These are phyloP conservation scores for Tylopilus plumbeoviolaceoides DNA, from an alignment of 768 basidiomycete genomes.

Conservation along the genomic window DNA sequence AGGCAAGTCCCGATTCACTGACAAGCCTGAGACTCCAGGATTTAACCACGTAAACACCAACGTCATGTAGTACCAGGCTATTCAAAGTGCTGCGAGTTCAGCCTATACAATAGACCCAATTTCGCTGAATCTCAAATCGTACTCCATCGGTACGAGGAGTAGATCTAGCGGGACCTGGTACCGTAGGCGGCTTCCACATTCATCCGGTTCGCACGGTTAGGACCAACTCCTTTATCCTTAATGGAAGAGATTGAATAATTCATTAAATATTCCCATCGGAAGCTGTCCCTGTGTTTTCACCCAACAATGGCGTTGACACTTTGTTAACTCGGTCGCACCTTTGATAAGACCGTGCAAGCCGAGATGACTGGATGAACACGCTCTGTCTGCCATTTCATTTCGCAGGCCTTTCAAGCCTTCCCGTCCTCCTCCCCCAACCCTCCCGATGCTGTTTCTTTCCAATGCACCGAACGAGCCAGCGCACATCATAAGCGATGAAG, in stretches of 20 bases:
- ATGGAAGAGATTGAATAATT: neutral
- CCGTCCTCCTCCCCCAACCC: neutral
- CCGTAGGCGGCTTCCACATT: neutral
- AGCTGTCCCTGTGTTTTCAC: slow-evolving; percentile 1
- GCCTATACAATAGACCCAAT: too few relatives aligned
- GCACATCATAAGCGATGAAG: slow-evolving; percentile 1
- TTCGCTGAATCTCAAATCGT: too few relatives aligned
- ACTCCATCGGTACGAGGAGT: too few relatives aligned
- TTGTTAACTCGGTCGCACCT: neutral
- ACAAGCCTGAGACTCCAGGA: slow-evolving; percentile 13
- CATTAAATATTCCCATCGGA: slow-evolving; percentile 3
- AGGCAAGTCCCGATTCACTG: neutral
- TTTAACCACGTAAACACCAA: neutral
- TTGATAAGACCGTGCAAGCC: slow-evolving; percentile 2
- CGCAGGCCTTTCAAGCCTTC: neutral
- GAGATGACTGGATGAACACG: neutral
- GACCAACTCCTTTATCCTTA: neutral
- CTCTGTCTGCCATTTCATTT: too few relatives aligned
- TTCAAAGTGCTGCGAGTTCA: too few relatives aligned
- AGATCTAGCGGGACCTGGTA: too few relatives aligned
- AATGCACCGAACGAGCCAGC: neutral
- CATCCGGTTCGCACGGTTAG: neutral
- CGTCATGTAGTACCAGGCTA: neutral
- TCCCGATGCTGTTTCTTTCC: slow-evolving; percentile 5
- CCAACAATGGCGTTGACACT: neutral